phyloP scores from a whole-genome alignment of 2,329 filamentous ascomycete genomes.

The Arthrobotrys sinensis region DNA sequence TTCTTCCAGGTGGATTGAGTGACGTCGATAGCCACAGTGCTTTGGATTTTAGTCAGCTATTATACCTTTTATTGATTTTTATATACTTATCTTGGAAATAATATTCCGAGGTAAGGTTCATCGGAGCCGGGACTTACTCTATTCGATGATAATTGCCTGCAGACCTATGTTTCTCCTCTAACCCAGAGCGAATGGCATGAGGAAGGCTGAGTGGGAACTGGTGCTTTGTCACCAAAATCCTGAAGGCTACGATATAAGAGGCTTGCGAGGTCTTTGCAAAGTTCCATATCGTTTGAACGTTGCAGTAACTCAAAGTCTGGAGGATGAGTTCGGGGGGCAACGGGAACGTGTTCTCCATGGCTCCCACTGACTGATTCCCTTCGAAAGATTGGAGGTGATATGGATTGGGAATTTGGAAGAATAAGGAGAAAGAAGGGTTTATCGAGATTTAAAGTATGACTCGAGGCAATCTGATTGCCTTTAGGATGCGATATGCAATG shows the following conservation, averaged over 20 bases:
- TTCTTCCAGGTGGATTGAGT: conserved; percentile 5
- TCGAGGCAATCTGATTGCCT: too few relatives aligned
- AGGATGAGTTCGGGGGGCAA: conserved; percentile 36
- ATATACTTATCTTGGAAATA: too few relatives aligned
- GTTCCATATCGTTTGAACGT: conserved; percentile 3
- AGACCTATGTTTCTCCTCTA: not conserved
- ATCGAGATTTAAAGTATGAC: too few relatives aligned
- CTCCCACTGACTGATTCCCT: too few relatives aligned
- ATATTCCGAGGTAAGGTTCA: too few relatives aligned
- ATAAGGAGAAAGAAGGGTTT: too few relatives aligned
- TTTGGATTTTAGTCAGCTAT: not conserved
- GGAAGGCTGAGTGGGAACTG: conserved; percentile 32
- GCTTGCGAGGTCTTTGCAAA: conserved; percentile 35
- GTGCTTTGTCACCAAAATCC: not conserved
- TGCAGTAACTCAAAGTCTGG: conserved; percentile 23
- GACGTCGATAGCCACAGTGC: conserved; percentile 30
- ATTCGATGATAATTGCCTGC: not conserved
- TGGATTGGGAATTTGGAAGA: too few relatives aligned
- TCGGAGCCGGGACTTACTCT: conserved; percentile 6
- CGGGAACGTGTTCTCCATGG: conserved; percentile 13
- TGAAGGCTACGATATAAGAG: conserved; percentile 5
- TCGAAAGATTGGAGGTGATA: too few relatives aligned
- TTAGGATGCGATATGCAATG: too few relatives aligned
- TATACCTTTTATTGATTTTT: too few relatives aligned
- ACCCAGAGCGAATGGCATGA: not conserved